phyloP scores from a whole-genome alignment of 2,329 filamentous ascomycete species.

The Stachybotrys chartarum region DNA sequence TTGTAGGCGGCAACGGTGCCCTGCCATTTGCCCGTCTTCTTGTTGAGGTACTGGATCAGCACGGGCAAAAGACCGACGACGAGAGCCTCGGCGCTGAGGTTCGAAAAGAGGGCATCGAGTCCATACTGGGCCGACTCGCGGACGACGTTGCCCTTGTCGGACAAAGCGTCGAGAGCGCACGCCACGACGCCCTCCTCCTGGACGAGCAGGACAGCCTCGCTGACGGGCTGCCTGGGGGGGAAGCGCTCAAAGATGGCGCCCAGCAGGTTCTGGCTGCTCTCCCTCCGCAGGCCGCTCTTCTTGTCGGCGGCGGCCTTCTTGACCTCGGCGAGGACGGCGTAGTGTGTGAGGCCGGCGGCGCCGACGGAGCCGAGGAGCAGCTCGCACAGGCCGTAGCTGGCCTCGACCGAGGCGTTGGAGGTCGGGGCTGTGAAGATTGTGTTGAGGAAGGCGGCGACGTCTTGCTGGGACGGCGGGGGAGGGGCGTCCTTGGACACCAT shows the following conservation, averaged over 20 bases:
- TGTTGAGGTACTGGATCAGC: slow-evolving; percentile 68
- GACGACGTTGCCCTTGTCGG: slow-evolving; percentile 85
- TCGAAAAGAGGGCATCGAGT: slow-evolving; percentile 77
- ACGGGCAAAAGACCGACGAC: slow-evolving; percentile 75
- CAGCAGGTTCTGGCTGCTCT: slow-evolving; percentile 90
- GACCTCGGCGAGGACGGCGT: slow-evolving; percentile 48
- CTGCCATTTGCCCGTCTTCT: slow-evolving; percentile 93
- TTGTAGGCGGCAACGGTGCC: slow-evolving; percentile 82
- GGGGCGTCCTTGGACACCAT: slow-evolving; percentile 40
- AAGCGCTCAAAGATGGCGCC: slow-evolving; percentile 92
- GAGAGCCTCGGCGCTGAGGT: slow-evolving; percentile 74
- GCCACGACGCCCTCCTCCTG: slow-evolving; percentile 69
- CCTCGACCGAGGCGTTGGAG: slow-evolving; percentile 62
- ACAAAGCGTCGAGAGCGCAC: slow-evolving; percentile 72
- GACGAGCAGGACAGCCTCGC: slow-evolving; percentile 75
- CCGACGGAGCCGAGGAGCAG: slow-evolving; percentile 48
- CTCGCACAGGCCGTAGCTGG: slow-evolving; percentile 54
- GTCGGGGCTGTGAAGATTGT: slow-evolving; percentile 63
- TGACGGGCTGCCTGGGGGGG: slow-evolving; percentile 66
- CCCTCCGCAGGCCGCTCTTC: slow-evolving; percentile 78
- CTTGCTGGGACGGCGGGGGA: slow-evolving; percentile 57
- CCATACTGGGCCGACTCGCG: slow-evolving; percentile 91
- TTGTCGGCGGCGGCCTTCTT: slow-evolving; percentile 81
- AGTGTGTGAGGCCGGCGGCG: slow-evolving; percentile 43
- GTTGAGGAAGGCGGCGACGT: slow-evolving; percentile 57